A percentile compares a stretch with the other conserved stretches of the same genome.
Evolutionary conservation across 2,329 filamentous ascomycete species (phyloP).

Genomic region (Alternaria sp.): DNA sequence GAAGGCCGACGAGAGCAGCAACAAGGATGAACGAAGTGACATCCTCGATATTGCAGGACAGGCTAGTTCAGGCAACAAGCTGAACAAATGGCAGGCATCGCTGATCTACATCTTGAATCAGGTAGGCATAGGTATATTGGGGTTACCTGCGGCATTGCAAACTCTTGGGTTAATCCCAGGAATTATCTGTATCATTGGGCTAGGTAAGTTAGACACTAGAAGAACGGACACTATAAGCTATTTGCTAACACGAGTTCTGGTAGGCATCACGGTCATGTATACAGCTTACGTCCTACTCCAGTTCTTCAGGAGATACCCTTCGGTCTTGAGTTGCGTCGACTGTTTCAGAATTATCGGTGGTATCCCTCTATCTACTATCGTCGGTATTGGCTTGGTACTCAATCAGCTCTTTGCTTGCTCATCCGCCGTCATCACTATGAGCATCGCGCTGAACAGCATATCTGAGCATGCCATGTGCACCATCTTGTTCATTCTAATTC

Average conservation of each 20-base stretch:
- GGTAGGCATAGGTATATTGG: conserved; percentile 26
- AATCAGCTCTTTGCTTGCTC: conserved; percentile 15
- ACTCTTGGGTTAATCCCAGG: conserved; percentile 25
- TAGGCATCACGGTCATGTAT: conserved; percentile 13
- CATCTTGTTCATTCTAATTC: conserved; percentile 66
- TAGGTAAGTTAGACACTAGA: neutral
- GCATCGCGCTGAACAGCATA: conserved; percentile 68
- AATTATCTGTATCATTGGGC: conserved; percentile 15
- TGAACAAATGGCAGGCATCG: conserved; percentile 2
- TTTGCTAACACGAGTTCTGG: neutral
- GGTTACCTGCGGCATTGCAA: conserved; percentile 21
- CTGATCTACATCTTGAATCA: conserved; percentile 26
- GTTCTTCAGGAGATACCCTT: conserved; percentile 18
- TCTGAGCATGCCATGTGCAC: conserved; percentile 66
- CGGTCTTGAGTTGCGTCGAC: conserved; percentile 12
- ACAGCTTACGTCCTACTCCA: conserved; percentile 22
- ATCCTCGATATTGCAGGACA: neutral
- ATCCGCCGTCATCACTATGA: conserved; percentile 13
- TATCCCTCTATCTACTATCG: conserved; percentile 1
- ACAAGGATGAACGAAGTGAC: neutral
- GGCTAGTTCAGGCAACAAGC: neutral
- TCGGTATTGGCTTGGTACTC: conserved; percentile 14
- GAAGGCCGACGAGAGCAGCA: neutral
- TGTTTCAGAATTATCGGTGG: conserved; percentile 11
- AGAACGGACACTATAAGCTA: neutral